phyloP scores from a whole-genome alignment of 192 early-diverging fungal genomes.

The Gamsiella multidivaricata region DNA sequence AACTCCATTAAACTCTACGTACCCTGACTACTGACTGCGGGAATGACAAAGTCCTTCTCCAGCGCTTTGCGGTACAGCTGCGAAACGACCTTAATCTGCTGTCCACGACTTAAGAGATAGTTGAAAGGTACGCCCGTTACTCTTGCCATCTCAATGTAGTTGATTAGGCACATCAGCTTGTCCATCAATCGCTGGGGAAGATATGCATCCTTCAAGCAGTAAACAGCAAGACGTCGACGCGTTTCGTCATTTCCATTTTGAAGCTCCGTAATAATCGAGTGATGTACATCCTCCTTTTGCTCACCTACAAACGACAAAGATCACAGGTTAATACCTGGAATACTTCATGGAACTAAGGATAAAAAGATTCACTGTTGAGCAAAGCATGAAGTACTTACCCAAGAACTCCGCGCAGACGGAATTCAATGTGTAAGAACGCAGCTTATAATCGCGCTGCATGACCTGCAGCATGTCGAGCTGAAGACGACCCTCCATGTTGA shows the following conservation, averaged over 20 bases:
- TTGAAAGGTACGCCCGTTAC: constrained; percentile 98
- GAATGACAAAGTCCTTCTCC: constrained; percentile 88
- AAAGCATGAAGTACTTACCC: constrained; percentile 62
- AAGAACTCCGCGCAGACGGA: constrained; percentile 96
- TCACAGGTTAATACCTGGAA: neutral
- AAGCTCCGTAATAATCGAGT: constrained; percentile 97
- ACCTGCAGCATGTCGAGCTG: constrained; percentile 94
- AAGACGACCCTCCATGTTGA: constrained; percentile 91
- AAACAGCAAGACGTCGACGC: constrained; percentile 91
- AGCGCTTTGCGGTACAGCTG: constrained; percentile 92
- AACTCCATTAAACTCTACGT: neutral
- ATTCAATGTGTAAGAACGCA: constrained; percentile 95
- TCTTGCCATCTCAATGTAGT: constrained; percentile 98
- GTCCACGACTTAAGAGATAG: constrained; percentile 91
- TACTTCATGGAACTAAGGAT: too few relatives aligned
- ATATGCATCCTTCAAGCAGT: constrained; percentile 98
- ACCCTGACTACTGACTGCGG: constrained; percentile 85
- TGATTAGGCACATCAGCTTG: constrained; percentile 97
- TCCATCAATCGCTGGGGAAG: constrained; percentile 94
- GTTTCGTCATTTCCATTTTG: constrained; percentile 97
- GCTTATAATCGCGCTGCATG: constrained; percentile 96
- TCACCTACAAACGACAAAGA: constrained; percentile 70
- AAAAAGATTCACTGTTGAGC: too few relatives aligned
- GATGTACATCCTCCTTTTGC: constrained; percentile 99
- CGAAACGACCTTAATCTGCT: constrained; percentile 98